Evolutionary conservation across 768 basidiomycete species (phyloP).

Genomic region (Tulasnella sp.): DNA sequence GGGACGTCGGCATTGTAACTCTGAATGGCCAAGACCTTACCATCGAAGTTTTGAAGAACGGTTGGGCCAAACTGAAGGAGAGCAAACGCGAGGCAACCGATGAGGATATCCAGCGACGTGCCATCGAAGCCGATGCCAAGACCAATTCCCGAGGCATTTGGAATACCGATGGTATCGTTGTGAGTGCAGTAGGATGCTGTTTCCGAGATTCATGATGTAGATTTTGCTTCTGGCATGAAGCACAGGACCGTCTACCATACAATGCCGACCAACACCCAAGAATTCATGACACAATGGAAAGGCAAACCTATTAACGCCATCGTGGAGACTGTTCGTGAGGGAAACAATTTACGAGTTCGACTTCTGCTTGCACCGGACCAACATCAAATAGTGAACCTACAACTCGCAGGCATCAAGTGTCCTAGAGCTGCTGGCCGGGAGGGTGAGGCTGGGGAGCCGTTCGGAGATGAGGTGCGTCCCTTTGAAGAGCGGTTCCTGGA

Average conservation of each 20-base stretch:
- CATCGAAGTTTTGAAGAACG: slow-evolving; percentile 71
- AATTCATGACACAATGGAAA: slow-evolving; percentile 87
- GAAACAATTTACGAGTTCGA: slow-evolving; percentile 82
- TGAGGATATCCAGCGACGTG: slow-evolving; percentile 65
- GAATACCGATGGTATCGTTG: slow-evolving; percentile 77
- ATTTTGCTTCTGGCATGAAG: slow-evolving; percentile 39
- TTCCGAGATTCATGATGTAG: slow-evolving; percentile 14
- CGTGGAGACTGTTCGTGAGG: slow-evolving; percentile 92
- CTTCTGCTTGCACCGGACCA: slow-evolving; percentile 75
- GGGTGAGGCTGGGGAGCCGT: slow-evolving; percentile 74
- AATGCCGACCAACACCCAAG: slow-evolving; percentile 87
- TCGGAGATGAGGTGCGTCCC: slow-evolving; percentile 76
- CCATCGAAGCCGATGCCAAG: slow-evolving; percentile 73
- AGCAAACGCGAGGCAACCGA: slow-evolving; percentile 76
- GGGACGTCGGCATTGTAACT: slow-evolving; percentile 76
- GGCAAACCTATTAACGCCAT: slow-evolving; percentile 90
- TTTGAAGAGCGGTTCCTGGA: background rate
- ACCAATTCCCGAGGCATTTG: slow-evolving; percentile 74
- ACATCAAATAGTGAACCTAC: slow-evolving; percentile 86
- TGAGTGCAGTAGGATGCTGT: slow-evolving; percentile 31
- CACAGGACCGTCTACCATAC: slow-evolving; percentile 69
- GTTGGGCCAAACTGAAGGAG: slow-evolving; percentile 95
- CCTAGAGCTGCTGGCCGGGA: slow-evolving; percentile 65
- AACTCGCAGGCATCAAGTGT: slow-evolving; percentile 76
- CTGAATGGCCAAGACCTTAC: slow-evolving; percentile 68